Conservation (phyloP, 2,329 filamentous ascomycete genomes). For the Paecilomyces niveus region DNA sequence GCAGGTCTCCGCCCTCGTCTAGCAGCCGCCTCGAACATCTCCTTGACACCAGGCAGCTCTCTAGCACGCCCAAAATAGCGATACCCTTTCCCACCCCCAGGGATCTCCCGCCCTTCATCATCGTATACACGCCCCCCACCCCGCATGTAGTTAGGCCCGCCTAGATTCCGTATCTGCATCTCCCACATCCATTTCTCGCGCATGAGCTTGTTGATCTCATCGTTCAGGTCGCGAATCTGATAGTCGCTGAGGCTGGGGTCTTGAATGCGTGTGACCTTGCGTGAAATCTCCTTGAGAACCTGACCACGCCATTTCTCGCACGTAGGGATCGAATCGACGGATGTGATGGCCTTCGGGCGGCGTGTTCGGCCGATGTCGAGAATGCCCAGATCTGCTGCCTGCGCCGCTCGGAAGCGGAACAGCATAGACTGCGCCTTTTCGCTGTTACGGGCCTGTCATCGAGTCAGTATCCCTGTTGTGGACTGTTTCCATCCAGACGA, state of each 20-base stretch:
- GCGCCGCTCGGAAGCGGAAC: slow-evolving; percentile 96
- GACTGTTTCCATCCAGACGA: not conserved
- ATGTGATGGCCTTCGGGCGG: slow-evolving; percentile 84
- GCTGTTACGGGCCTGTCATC: slow-evolving; percentile 77
- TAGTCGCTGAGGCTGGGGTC: slow-evolving; percentile 87
- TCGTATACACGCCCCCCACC: slow-evolving; percentile 64
- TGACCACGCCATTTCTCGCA: slow-evolving; percentile 99
- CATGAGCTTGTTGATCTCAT: slow-evolving; percentile 99
- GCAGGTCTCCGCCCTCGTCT: slow-evolving; percentile 55
- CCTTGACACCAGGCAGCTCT: slow-evolving; percentile 91
- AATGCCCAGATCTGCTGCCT: slow-evolving; percentile 92
- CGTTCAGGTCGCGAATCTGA: slow-evolving; percentile 95
- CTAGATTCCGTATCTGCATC: slow-evolving; percentile 86
- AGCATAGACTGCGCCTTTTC: slow-evolving; percentile 99
- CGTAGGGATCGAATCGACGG: slow-evolving; percentile 71
- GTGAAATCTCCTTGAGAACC: slow-evolving; percentile 91
- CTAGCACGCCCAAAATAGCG: slow-evolving; percentile 85
- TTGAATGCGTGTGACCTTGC: slow-evolving; percentile 95
- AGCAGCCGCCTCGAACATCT: slow-evolving; percentile 78
- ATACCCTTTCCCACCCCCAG: slow-evolving; percentile 76
- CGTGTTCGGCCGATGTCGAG: slow-evolving; percentile 86
- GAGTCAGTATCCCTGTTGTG: slow-evolving; percentile 1
- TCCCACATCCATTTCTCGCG: slow-evolving; percentile 99
- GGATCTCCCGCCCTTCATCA: slow-evolving; percentile 64
- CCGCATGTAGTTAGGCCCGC: slow-evolving; percentile 96